Base-by-base conservation (phyloP, 2,329 filamentous ascomycete species). In the Xylogone sp. region DNA sequence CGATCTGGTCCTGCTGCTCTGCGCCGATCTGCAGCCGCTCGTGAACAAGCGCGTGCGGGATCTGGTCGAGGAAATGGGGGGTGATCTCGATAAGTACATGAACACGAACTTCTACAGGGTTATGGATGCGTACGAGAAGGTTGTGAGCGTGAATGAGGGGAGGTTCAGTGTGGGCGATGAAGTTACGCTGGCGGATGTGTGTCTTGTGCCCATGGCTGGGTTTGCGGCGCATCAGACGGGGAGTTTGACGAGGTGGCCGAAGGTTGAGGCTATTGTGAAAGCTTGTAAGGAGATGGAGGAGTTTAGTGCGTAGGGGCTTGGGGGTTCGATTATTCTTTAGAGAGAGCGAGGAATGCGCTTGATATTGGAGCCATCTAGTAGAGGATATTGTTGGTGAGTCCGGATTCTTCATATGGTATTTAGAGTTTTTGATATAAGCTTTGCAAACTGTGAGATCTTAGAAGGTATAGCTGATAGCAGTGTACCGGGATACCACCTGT, bases 21-120 rank as follows among this genome's bases (percentile, higher is more conserved):
- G 72, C 8, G 69, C 71, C 22, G 83, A 86, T 54, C 71, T 77
- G 6, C 82, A 85, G 64, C 82, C 83, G 6, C 72, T 82, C 1
- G 83, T 81, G 2, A 84, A 84, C 57, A 64, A 79, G 21, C 70
- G 73, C 9, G 74, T 82, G 39, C 70, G 81, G 58, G 72, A 74
- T 44, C 70, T 73, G 0, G 69, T 84, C 2, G 68, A 69, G 3
- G 65, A 65, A 0, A 60, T 80, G 0, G 75, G 73, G 0, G 69
- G 66, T 1, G 71, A 71, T 2, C 68, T 71, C 1, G 70, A 71
- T 21, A 65, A 68, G 3, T 84, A 81, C 79, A 78, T 76, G 34
- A 67, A 66, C 34, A 71, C 74, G 48, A 66, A 80, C 7, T 78
- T 79, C 63, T 64, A 67, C 2, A 71, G 75, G 7, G 81, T 81